Evolutionary conservation across 2,329 filamentous ascomycete genomes (phyloP), one percentile per base, ranked within the genome.

Genomic region (Pezicula neosporulosa): DNA sequence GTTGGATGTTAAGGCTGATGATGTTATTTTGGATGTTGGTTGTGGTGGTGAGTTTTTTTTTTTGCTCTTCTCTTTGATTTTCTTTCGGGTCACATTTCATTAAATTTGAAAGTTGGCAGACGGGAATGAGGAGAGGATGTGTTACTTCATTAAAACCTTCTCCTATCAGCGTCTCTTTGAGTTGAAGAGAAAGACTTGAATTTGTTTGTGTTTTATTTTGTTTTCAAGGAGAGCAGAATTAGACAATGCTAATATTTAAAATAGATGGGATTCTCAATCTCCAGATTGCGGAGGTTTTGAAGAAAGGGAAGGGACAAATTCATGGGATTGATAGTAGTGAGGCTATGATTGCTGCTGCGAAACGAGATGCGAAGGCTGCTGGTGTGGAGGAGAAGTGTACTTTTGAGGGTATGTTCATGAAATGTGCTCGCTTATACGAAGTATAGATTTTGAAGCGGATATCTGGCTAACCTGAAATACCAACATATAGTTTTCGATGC

Each of bases 11-110:
- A 73, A 81, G 51, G 72, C 75, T 27, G 76, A 80, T 56, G 83
- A 87, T 61, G 64, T 70, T 15, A 74, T 87, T 19, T 70, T 87
- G 2, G 83, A 87, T 56, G 68, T 87, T 48, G 83, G 83, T 13
- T 87, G 83, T 58, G 83, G 84, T 41, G 83, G 79, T 81, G 51
- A 54, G 70, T 28, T n/a, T 16, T 18, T 16, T 16, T 12, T 3
- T 24, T 7, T 9, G 3, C 3, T 12, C 30, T 13, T 44, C 24
- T 19, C 44, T 50, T 43, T 49, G 39, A n/a, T 4, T 5, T 27
- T 24, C 16, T 21, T 12, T 42, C 0, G 8, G 39, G 10, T 42
- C 5, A 19, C 37, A 2, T 4, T 19, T 44, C 21, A n/a, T 19
- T 43, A 19, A 16, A 12, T 27, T 24, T 13, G 9, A 2, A 13